Base-by-base conservation (phyloP, 225 moss, liverwort and hornwort genomes). In the Neckera pumila region DNA sequence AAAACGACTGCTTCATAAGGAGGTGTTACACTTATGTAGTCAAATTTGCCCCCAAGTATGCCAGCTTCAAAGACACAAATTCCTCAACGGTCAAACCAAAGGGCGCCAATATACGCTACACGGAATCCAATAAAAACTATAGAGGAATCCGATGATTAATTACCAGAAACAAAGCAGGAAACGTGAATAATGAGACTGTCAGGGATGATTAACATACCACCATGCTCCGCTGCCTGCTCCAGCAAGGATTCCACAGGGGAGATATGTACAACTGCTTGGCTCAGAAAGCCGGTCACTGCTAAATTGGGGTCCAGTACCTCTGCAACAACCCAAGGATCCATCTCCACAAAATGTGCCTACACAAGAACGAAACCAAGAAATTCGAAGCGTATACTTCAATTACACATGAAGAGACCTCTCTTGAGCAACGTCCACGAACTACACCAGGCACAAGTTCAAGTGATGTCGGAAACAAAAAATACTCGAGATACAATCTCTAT, bases 261-360 rank as follows among this genome's bases (percentile, higher is more conserved):
- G 49, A 86, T 91, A 86, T 98, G 98, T 85, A 98, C 89, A 53
- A 92, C 91, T 73, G 95, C 73, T 86, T 95, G 97, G 47, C 81
- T 76, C 86, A 92, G 89, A 85, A 94, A 96, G 70, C 94, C 89
- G 36, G 98, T 98, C 75, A 82, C 93, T 86, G 84, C 87, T 89
- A 98, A 89, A 85, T 98, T 98, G 75, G 97, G 95, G 85, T 92
- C 92, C 67, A 98, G 80, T 45, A 98, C 98, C 84, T 97, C 89
- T 61, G 92, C 71, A 85, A 98, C 92, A 76, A 98, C 98, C 97
- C 98, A 98, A 22, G 98, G 95, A 88, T 98, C 98, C 95, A 95
- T 92, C 92, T 98, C 98, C 85, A 98, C 97, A 92, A 98, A 98
- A 91, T 98, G 97, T 23, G 96, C 98, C 94, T 94, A 87, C 84